These are phyloP conservation scores for Diaporthe destruens DNA, from an alignment of 2,329 filamentous ascomycete species.

Conservation along the genomic window DNA sequence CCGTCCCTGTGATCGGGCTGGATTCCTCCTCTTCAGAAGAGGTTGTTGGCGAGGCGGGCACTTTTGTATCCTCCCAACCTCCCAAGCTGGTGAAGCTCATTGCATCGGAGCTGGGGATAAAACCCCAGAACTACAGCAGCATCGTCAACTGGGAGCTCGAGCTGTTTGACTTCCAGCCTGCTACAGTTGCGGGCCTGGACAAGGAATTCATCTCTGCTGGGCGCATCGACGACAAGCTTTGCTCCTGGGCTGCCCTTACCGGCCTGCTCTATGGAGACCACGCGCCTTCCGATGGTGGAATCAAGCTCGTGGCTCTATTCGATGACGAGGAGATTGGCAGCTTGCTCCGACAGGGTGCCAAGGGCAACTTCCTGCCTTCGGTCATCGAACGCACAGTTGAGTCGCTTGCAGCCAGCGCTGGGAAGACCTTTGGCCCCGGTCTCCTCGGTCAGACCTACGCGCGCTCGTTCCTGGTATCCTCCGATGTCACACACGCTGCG, in stretches of 20 bases:
- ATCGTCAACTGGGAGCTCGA: slow-evolving; percentile 98
- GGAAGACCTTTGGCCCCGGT: slow-evolving; percentile 65
- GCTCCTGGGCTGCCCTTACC: slow-evolving; percentile 91
- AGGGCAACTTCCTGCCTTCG: slow-evolving; percentile 86
- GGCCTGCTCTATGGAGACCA: slow-evolving; percentile 79
- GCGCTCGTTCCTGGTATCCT: slow-evolving; percentile 90
- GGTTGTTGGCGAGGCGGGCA: slow-evolving; percentile 71
- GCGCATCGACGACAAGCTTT: slow-evolving; percentile 97
- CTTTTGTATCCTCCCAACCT: slow-evolving; percentile 87
- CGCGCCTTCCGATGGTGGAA: slow-evolving; percentile 70
- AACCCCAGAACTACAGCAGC: slow-evolving; percentile 69
- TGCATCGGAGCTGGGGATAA: slow-evolving; percentile 79
- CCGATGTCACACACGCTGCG: slow-evolving; percentile 92
- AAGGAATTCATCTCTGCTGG: slow-evolving; percentile 96
- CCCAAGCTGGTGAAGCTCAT: slow-evolving; percentile 87
- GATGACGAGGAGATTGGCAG: slow-evolving; percentile 98
- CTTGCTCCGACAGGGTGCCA: slow-evolving; percentile 88
- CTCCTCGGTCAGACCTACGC: slow-evolving; percentile 86
- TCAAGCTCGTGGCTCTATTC: slow-evolving; percentile 94
- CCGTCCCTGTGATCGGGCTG: slow-evolving; percentile 92
- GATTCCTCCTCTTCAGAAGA: slow-evolving; percentile 66
- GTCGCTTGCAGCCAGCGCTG: slow-evolving; percentile 65
- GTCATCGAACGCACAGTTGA: slow-evolving; percentile 87
- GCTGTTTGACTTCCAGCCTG: slow-evolving; percentile 90
- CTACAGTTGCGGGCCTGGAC: slow-evolving; percentile 84